Evolutionary conservation across 148 eudicot species (phyloP).

Genomic region (Vaccinium darrowii): DNA sequence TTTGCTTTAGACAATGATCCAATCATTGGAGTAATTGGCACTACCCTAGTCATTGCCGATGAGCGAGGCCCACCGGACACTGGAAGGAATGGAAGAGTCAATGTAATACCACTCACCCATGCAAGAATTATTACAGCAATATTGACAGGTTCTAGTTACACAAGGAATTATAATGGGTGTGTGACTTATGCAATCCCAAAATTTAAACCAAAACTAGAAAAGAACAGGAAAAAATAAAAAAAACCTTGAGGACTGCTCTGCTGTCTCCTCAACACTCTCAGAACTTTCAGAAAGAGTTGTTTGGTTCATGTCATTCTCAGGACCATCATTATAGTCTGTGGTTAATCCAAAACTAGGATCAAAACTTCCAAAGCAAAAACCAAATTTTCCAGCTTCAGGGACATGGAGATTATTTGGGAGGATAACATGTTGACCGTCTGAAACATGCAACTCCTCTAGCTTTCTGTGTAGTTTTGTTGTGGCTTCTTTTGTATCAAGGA

Average conservation of each 20-base stretch:
- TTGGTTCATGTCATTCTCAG: conserved; percentile 34
- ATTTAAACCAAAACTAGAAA: background rate
- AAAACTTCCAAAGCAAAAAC: conserved; percentile 86
- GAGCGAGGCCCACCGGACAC: background rate
- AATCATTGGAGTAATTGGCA: conserved; percentile 14
- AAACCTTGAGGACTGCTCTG: conserved; percentile 53
- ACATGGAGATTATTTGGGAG: conserved; percentile 83
- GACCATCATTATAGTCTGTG: conserved; percentile 27
- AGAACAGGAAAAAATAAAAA: conserved; percentile 18
- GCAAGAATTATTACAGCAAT: background rate
- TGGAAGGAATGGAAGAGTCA: background rate
- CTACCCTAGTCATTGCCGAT: background rate
- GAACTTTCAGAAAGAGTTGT: conserved; percentile 44
- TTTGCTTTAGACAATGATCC: conserved; percentile 14
- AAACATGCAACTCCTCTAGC: conserved; percentile 51
- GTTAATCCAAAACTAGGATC: conserved; percentile 54
- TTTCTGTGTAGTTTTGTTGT: conserved; percentile 44
- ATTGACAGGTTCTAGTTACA: conserved; percentile 2
- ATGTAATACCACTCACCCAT: background rate
- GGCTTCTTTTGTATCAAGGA: conserved; percentile 38
- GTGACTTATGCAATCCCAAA: background rate
- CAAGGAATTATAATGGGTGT: background rate
- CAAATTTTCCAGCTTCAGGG: conserved; percentile 71
- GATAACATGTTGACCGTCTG: conserved; percentile 66
- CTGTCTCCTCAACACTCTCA: conserved; percentile 42